Base-by-base conservation (phyloP, 305 asterid species). In the Plantago coronopus region DNA sequence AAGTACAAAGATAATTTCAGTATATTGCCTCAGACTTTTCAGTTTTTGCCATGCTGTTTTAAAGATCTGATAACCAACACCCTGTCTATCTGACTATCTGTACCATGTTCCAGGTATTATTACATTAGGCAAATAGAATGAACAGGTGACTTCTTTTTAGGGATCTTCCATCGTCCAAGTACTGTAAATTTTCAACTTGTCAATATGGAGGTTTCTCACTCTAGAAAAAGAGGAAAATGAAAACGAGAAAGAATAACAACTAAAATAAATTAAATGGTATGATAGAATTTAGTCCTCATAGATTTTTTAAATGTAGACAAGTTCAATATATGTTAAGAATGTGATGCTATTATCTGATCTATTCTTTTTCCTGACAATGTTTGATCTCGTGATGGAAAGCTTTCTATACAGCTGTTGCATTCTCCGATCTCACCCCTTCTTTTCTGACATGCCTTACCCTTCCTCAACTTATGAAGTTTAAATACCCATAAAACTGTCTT, bases 401-500 rank as follows among this genome's bases (percentile, higher is more conserved):
- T 29, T 29, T 29, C 7, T 29, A 29, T 29, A 29, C 37, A 29
- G 37, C 37, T 29, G 37, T 4, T 29, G 37, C 3, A 29, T 29
- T 29, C 44, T 11, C 15, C 44, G 3, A 10, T 3, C 44, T 12
- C 42, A 2, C 10, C 42, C 14, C 44, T 38, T 12, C 16, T 38
- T 11, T 38, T 38, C 16, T 38, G 16, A 11, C 44, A 38, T 11
- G 44, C 14, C n/a, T 38, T 38, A 2, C 3, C 13, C 44, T 38
- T 38, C 31, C 49, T 9, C 53, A 20, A 23, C 11, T 2, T 71
- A 47, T 75, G 66, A 57, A 57, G 22, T 25, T 61, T 65, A 54
- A 66, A 57, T 61, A 62, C 45, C 61, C 53, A 57, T 51, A 72
- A 72, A 62, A 48, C 54, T 57, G 51, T 27, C 53, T 48, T 58